A percentile compares a stretch with the other conserved stretches of the same genome.
Conservation (phyloP, 1,284 basidiomycete genomes). For the Ustilago trichophora region DNA sequence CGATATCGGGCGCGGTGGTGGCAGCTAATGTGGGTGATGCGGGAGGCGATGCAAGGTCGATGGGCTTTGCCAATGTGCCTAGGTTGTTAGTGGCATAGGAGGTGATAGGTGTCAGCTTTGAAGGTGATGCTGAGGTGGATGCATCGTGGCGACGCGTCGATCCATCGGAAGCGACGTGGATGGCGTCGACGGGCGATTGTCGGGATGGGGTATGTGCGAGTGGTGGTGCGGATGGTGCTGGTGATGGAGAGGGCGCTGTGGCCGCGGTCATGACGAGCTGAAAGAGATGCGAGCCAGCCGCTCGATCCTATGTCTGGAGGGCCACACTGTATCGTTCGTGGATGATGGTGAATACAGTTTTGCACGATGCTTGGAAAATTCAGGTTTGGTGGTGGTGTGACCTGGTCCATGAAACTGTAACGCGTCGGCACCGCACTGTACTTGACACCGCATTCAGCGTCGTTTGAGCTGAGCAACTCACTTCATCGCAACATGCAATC, state of each 20-base stretch:
- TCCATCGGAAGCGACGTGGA: constrained; percentile 13
- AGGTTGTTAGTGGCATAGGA: constrained; percentile 6
- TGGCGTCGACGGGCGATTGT: constrained; percentile 10
- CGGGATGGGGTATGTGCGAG: constrained; percentile 28
- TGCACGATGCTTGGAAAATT: constrained; percentile 12
- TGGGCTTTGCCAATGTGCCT: constrained; percentile 35
- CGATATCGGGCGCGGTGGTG: constrained; percentile 4
- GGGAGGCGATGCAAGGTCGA: constrained; percentile 45
- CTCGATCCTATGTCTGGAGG: constrained; percentile 1
- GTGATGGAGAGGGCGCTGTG: constrained; percentile 46
- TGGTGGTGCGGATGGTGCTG: constrained; percentile 38
- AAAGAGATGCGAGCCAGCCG: constrained; percentile 1
- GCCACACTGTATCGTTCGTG: constrained; percentile 2
- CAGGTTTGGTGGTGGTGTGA: constrained; percentile 41
- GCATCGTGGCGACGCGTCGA: constrained; percentile 45
- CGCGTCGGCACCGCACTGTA: constrained; percentile 41
- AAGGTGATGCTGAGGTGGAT: constrained; percentile 26
- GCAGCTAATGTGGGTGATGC: constrained; percentile 16
- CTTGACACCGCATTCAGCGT: not conserved
- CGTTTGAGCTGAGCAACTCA: not conserved
- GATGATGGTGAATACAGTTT: constrained; percentile 36
- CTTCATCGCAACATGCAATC: too few species aligned
- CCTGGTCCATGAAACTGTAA: constrained; percentile 41
- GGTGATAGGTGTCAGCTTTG: constrained; percentile 12
- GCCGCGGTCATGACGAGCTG: constrained; percentile 37